Conservation (phyloP, 2,329 filamentous ascomycete species). For the Ophiostoma perfectum region DNA sequence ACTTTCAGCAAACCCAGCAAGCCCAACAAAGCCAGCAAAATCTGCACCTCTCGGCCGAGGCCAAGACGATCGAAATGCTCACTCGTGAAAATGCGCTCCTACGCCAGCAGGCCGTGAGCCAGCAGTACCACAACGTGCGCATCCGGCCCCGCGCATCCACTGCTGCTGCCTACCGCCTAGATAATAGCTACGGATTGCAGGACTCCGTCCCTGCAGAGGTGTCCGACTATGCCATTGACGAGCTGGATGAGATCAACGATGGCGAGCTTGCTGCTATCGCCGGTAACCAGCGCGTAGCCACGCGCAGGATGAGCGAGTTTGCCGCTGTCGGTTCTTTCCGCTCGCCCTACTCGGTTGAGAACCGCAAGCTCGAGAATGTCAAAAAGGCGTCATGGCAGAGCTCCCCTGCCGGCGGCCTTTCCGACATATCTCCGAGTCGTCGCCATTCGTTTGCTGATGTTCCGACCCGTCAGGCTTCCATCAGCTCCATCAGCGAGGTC, state of each 20-base stretch:
- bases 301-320: constrained; percentile 55
- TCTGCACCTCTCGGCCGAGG: constrained; percentile 48
- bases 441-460: constrained; percentile 74
- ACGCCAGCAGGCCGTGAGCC: constrained; percentile 45
- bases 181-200: constrained; percentile 55
- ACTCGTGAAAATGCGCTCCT: constrained; percentile 59
- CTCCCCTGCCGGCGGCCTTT: constrained; percentile 56
- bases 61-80: constrained; percentile 59
- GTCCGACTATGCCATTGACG: constrained; percentile 67
- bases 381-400: constrained; percentile 68
- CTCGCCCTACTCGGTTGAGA: constrained; percentile 50
- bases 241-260: constrained; percentile 60
- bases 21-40: background rate
- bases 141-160: constrained; percentile 56
- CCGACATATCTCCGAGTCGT: constrained; percentile 65
- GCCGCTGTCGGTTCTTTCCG: constrained; percentile 39
- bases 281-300: constrained; percentile 41
- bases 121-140: constrained; percentile 49
- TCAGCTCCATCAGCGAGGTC: constrained; percentile 54
- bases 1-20: background rate
- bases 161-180: constrained; percentile 46
- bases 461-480: constrained; percentile 56
- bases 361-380: constrained; percentile 58
- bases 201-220: constrained; percentile 55
- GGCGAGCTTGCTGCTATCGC: constrained; percentile 40